Base-by-base conservation (phyloP, 139 green algal genomes). In the Edaphochlamys debaryana region DNA sequence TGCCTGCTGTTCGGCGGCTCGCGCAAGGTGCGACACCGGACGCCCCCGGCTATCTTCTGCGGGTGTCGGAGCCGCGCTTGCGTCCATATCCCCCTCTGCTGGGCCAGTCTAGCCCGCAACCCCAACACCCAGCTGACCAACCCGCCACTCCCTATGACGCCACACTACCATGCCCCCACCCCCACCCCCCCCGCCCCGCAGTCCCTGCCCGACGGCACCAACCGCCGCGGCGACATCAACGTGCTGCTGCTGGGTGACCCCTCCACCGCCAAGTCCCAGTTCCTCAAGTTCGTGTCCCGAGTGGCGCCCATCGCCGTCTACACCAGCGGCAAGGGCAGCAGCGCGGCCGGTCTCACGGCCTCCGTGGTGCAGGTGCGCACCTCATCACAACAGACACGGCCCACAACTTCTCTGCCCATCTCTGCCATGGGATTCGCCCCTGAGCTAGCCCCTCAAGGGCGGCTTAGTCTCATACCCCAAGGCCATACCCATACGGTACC, bases 241-340 rank as follows among this genome's bases (percentile, higher is more conserved):
- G 97, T 99, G 66, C 92, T 98, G 79, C 93, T 99, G 85, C 94
- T 99, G 38, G 97, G 97, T 41, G 97, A 99, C 90, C 97, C 97
- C 70, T 98, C 95, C 45, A 98, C 96, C 11, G 97, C 96, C 86
- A 99, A 99, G 93, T 98, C 93, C 3, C 97, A 99, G 90, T 99
- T 99, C 89, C 94, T 99, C 13, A 99, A 99, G 90, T 98, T 96
- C 87, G 94, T 93, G 32, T 94, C 90, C 79, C 94, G 94, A 69
- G 94, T 94, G 67, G 95, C 95, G 3, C 95, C 95, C 76, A 98
- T 98, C 63, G 95, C 95, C 3, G 97, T 99, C 13, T 99, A 99
- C 93, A 99, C 97, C 32, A 96, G 90, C 69, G 97, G 97, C 84
- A 99, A 99, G 90, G 96, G 95, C 69, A 97, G 91, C 69, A 96